Conservation (phyloP, 176 grass and related monocot genomes). For the Zoysia japonica region DNA sequence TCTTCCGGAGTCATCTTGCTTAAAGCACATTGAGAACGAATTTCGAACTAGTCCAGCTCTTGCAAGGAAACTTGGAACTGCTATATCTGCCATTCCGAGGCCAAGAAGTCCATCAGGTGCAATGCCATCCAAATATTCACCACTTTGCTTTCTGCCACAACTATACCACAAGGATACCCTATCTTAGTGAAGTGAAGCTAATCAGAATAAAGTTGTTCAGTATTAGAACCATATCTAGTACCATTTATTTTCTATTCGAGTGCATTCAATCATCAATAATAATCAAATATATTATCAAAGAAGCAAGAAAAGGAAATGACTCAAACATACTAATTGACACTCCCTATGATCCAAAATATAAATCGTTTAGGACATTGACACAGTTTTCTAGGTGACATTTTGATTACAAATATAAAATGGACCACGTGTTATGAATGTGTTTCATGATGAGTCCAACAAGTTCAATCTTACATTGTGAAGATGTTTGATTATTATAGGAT, state of each 20-base stretch:
- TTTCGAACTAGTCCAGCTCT: slow-evolving; percentile 75
- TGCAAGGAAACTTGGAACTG: slow-evolving; percentile 93
- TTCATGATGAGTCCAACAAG: too few relatives aligned
- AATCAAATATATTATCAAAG: not conserved
- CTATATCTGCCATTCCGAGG: slow-evolving; percentile 81
- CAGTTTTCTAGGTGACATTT: not conserved
- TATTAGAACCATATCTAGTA: not conserved
- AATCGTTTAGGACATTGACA: not conserved
- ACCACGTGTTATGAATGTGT: too few relatives aligned
- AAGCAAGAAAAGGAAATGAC: not conserved
- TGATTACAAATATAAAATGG: too few relatives aligned
- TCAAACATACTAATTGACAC: slow-evolving; percentile 12
- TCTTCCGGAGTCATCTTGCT: slow-evolving; percentile 77
- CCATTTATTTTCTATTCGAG: not conserved
- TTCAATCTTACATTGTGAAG: not conserved
- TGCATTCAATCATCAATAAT: not conserved
- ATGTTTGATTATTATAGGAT: too few relatives aligned
- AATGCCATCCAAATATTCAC: slow-evolving; percentile 86
- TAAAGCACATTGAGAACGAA: slow-evolving; percentile 95
- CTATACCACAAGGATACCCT: slow-evolving; percentile 37
- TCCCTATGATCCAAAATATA: not conserved
- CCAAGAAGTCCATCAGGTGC: slow-evolving; percentile 97
- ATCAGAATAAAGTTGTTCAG: slow-evolving; percentile 3
- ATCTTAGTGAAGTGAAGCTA: slow-evolving; percentile 33
- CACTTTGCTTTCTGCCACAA: slow-evolving; percentile 92